Base-by-base conservation (phyloP, 2,329 filamentous ascomycete species). In the Penicillium sp. region DNA sequence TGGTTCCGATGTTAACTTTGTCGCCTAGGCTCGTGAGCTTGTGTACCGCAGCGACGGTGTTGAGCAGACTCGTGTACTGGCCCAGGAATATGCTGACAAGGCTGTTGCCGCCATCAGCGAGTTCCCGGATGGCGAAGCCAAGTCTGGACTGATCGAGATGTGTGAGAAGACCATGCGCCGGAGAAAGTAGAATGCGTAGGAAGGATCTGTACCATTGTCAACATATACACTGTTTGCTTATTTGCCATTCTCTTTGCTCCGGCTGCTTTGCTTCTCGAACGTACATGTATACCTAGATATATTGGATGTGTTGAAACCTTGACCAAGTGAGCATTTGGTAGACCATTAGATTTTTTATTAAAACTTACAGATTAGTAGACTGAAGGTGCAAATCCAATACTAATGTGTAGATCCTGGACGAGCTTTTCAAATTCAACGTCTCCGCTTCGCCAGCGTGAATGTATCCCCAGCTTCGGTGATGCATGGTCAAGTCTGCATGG, bases 81-180 rank as follows among this genome's bases (percentile, higher is more conserved):
- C 93, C 1, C 84, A 94, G 62, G 86, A 94, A 57, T 98, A 95
- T 64, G 84, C 86, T 26, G 84, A 93, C 60, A 87, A 87, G 60
- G 93, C 93, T 18, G 86, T 94, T 45, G 77, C 81, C 4, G 87
- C 90, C n/a, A 86, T 98, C 57, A 76, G 78, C 49, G 71, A 73
- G 31, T 95, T 98, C 67, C 93, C 93, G 5, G 84, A 90, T n/a
- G 91, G 89, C 63, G 91, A 97, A 51, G 93, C 93, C 43, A 97
- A 95, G 72, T 79, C 85, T 19, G 91, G 91, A 0, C 74, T 98
- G 27, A 74, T 95, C 31, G 88, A 96, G 59, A 96, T 97, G 87
- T 94, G 89, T 53, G 79, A 84, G 56, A 96, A 95, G 73, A 89
- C 90, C 11, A 80, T 95, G 73, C 84, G 88, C 69, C 79, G 91